phyloP scores from a whole-genome alignment of 371 early-diverging fungal genomes.

The Zychaea mexicana region DNA sequence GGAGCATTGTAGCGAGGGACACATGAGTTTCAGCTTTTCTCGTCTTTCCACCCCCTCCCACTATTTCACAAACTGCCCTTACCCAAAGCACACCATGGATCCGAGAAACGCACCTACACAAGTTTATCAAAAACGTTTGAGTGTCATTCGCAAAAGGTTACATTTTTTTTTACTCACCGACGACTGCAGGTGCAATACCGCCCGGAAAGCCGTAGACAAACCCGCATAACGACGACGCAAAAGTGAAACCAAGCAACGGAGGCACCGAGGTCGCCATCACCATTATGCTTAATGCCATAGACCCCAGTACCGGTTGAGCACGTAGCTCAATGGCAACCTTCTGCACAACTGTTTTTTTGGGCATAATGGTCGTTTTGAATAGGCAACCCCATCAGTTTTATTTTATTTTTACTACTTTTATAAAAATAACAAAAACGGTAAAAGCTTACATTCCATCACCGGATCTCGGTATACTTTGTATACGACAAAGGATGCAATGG shows the following conservation, averaged over 20 bases:
- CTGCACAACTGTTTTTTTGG: conserved; percentile 41
- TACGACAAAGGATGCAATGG: neutral
- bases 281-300: conserved; percentile 14
- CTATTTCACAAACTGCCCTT: too few relatives aligned
- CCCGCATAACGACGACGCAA: conserved; percentile 32
- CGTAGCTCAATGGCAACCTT: conserved; percentile 32
- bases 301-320: conserved; percentile 26
- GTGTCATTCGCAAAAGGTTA: neutral
- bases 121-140: too few relatives aligned
- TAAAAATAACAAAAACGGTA: too few relatives aligned
- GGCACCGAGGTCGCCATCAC: conserved; percentile 40
- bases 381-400: neutral
- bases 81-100: conserved; percentile 20
- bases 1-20: neutral
- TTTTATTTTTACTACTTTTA: too few relatives aligned
- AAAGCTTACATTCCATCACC: neutral
- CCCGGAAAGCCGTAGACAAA: conserved; percentile 45
- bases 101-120: conserved; percentile 25
- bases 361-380: too few relatives aligned
- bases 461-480: neutral
- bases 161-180: conserved; percentile 17
- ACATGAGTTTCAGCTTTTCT: neutral
- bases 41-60: too few relatives aligned
- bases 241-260: conserved; percentile 44
- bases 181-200: conserved; percentile 27